Evolutionary conservation across 2,329 filamentous ascomycete species (phyloP).

Genomic region (Trichoderma atrobrunneum): DNA sequence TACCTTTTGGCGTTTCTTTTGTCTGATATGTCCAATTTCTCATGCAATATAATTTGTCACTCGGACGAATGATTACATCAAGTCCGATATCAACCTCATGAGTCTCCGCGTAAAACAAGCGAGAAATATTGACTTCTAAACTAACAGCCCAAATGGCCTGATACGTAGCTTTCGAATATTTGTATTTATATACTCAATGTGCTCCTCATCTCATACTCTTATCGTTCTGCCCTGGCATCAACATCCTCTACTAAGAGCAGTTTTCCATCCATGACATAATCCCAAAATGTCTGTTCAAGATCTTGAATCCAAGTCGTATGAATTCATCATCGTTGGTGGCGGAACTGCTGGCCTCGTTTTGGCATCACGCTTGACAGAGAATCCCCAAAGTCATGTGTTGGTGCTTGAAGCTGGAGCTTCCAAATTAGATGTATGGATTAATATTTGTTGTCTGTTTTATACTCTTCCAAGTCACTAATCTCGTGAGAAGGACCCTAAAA

Average conservation of each 20-base stretch:
- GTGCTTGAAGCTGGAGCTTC: conserved; percentile 37
- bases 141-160: background rate
- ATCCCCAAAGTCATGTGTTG: conserved; percentile 30
- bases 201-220: background rate
- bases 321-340: conserved; percentile 24
- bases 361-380: conserved; percentile 38
- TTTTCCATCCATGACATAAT: background rate
- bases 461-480: background rate
- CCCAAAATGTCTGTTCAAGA: background rate
- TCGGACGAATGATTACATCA: background rate
- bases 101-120: background rate
- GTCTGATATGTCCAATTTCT: background rate
- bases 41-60: background rate
- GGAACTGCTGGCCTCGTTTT: conserved; percentile 39
- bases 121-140: background rate
- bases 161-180: background rate
- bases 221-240: background rate
- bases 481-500: background rate
- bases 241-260: background rate
- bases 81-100: background rate
- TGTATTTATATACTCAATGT: background rate
- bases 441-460: too few relatives aligned
- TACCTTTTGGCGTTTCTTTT: background rate
- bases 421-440: background rate
- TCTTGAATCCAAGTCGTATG: background rate